A percentile compares a stretch with the other conserved stretches of the same genome.
These are phyloP conservation scores for Gracilaria domingensis DNA, from an alignment of 23 red algal species.

Conservation along the genomic window DNA sequence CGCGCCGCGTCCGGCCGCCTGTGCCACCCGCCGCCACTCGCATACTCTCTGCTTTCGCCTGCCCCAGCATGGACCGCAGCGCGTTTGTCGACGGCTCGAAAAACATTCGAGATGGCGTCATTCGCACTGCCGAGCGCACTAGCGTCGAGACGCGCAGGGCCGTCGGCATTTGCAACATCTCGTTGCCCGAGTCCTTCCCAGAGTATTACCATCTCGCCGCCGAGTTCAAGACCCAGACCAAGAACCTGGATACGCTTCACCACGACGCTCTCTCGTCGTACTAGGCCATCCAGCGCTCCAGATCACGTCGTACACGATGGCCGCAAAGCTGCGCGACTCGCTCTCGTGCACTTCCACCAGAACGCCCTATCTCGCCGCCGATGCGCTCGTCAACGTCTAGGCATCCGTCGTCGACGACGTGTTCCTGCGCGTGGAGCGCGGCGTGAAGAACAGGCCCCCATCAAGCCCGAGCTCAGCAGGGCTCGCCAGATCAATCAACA, in stretches of 20 bases:
- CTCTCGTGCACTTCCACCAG: conserved; percentile 10
- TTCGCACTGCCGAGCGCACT: conserved; percentile 68
- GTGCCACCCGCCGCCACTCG: background rate
- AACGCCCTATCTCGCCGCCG: conserved; percentile 35
- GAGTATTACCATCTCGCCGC: conserved; percentile 57
- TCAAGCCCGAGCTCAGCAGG: conserved; percentile 56
- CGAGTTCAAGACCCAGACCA: conserved; percentile 58
- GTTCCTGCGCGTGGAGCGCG: conserved; percentile 55
- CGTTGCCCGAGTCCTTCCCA: conserved; percentile 28
- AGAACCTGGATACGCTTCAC: conserved; percentile 52
- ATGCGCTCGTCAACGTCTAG: conserved; percentile 61
- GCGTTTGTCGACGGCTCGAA: conserved; percentile 67
- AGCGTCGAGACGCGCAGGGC: conserved; percentile 50
- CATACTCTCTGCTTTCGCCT: background rate
- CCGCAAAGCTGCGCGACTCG: conserved; percentile 43
- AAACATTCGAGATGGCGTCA: conserved; percentile 66
- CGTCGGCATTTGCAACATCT: conserved; percentile 50
- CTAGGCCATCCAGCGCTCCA: conserved; percentile 62
- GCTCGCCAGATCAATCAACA: conserved; percentile 45
- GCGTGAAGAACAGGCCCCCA: conserved; percentile 59
- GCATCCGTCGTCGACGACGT: conserved; percentile 62
- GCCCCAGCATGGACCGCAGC: conserved; percentile 49
- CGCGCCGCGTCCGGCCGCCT: background rate
- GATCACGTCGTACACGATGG: conserved; percentile 32
- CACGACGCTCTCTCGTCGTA: conserved; percentile 67